Evolutionary conservation across 2,329 filamentous ascomycete species (phyloP).

Genomic region (Talaromyces sp.): DNA sequence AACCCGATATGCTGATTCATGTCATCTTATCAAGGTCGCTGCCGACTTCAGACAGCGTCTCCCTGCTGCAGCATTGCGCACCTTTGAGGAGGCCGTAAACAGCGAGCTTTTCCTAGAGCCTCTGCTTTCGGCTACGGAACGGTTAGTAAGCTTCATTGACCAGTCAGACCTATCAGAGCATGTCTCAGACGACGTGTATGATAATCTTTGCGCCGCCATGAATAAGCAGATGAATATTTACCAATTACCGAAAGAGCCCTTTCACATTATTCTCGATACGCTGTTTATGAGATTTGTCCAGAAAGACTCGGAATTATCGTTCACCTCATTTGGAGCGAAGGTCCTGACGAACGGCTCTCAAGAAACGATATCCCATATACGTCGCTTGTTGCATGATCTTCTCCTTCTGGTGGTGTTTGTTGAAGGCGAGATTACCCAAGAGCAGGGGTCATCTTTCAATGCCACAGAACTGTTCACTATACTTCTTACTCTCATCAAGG

Average conservation of each 20-base stretch:
- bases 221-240: constrained; percentile 57
- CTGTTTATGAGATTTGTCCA: constrained; percentile 40
- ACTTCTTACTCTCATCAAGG: constrained; percentile 64
- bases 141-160: constrained; percentile 73
- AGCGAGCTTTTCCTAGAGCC: constrained; percentile 71
- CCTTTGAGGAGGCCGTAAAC: constrained; percentile 62
- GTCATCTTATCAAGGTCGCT: constrained; percentile 64
- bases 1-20: constrained; percentile 50
- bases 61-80: constrained; percentile 62
- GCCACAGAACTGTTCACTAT: constrained; percentile 53
- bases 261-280: constrained; percentile 48
- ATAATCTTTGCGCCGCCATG: constrained; percentile 62
- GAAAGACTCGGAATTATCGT: constrained; percentile 40
- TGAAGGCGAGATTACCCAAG: constrained; percentile 72
- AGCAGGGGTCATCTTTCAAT: constrained; percentile 65
- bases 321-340: constrained; percentile 69
- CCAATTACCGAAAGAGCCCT: constrained; percentile 46
- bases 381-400: constrained; percentile 72
- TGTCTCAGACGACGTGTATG: constrained; percentile 75
- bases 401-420: constrained; percentile 80
- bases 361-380: constrained; percentile 68
- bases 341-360: constrained; percentile 71
- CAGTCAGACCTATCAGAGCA: constrained; percentile 71
- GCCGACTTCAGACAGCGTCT: constrained; percentile 65
- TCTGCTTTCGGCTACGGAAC: constrained; percentile 63